Base-by-base conservation (phyloP, 2,329 filamentous ascomycete genomes). In the Ceratocystis harringtonii region DNA sequence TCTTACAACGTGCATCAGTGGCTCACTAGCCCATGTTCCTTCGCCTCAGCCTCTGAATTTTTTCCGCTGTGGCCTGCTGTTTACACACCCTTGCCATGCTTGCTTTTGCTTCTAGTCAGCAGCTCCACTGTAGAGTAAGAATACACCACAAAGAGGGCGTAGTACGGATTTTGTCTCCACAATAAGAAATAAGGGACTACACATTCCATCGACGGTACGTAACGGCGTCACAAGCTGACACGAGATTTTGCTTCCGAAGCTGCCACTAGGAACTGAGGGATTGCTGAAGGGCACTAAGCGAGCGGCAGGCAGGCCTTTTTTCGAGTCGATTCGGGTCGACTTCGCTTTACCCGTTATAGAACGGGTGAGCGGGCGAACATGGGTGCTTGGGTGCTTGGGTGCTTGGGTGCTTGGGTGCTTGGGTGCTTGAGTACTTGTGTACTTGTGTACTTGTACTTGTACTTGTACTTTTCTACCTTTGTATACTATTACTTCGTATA, bases 171-270 rank as follows among this genome's bases (percentile, higher is more conserved):
- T 52, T 25, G 10, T 57, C 10, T 57, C 52, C 52, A 57, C 52
- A 57, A 57, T 57, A 57, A 32, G 52, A 32, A 57, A 57, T 30
- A 57, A 57, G 52, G 52, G 28, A 57, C 52, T 52, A 6, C 25
- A 8, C 55, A 58, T 30, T 36, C 55, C 28, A 36, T 30, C 12
- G 15, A 58, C 48, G 8, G 30, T 58, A 58, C 55, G 55, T 58
- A 58, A 58, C 55, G 55, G 55, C 28, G 55, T 58, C 55, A 58
- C 36, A 58, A 58, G 55, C 55, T 58, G 55, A 58, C 55, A 58
- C 55, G 55, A 58, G 28, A 25, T 58, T 58, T 55, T 36, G 52
- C 52, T 58, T 58, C 28, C 28, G 28, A 58, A 8, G 8, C 52
- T 58, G 52, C 52, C 52, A 58, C 28, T n/a, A 57, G 52, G 52